phyloP scores from a whole-genome alignment of 768 basidiomycete genomes.

The Psilocybe cubensis region DNA sequence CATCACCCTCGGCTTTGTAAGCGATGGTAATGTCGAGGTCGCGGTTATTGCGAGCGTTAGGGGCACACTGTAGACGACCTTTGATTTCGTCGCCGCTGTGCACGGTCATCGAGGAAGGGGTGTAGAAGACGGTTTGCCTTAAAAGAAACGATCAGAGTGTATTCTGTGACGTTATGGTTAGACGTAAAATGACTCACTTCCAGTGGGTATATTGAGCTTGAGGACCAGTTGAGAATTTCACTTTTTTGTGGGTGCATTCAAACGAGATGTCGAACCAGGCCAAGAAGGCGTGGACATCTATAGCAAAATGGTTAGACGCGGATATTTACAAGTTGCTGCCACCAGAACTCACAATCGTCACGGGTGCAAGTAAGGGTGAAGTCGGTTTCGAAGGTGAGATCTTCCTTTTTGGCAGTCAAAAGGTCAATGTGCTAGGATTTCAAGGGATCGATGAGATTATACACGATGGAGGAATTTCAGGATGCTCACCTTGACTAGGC shows the following conservation, averaged over 20 bases:
- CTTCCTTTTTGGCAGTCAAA: constrained; percentile 91
- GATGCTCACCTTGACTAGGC: constrained; percentile 72
- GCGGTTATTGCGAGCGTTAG: constrained; percentile 91
- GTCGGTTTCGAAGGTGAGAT: constrained; percentile 81
- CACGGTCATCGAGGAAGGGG: constrained; percentile 74
- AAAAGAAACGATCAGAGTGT: not conserved
- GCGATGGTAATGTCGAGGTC: constrained; percentile 90
- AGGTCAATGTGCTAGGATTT: constrained; percentile 80
- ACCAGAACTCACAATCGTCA: constrained; percentile 79
- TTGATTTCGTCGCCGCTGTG: constrained; percentile 71
- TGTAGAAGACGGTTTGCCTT: constrained; percentile 99
- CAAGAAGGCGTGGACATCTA: constrained; percentile 96
- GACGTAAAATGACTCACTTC: constrained; percentile 66
- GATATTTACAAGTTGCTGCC: not conserved
- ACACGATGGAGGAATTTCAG: not conserved
- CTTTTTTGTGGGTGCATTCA: constrained; percentile 93
- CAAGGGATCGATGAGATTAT: not conserved
- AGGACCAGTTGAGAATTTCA: constrained; percentile 96
- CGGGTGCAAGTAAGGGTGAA: constrained; percentile 84
- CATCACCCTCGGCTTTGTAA: constrained; percentile 53
- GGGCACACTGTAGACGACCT: constrained; percentile 78
- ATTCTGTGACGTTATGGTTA: not conserved
- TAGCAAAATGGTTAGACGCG: constrained; percentile 2
- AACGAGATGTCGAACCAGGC: constrained; percentile 99
- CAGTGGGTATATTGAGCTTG: constrained; percentile 96